Base-by-base conservation (phyloP, 2,329 filamentous ascomycete species). In the Colletotrichum sp. region DNA sequence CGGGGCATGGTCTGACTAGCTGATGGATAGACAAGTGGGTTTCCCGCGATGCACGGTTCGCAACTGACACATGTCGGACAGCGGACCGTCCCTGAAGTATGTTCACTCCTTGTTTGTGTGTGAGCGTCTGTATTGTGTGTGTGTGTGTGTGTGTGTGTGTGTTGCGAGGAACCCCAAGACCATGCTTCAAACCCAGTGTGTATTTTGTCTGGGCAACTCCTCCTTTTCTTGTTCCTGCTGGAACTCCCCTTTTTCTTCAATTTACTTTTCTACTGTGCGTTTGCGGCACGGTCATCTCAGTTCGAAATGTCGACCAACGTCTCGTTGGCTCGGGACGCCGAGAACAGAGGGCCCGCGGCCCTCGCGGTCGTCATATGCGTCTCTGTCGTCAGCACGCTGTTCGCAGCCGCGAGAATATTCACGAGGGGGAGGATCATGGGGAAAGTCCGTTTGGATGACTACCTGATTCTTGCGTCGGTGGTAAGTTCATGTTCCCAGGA, bases 371-470 rank as follows among this genome's bases (percentile, higher is more conserved):
- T 83, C 28, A 83, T 81, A 79, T 59, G 78, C 8, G 77, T 84
- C 39, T 82, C 82, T 2, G 76, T 76, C 3, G n/a, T 84, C 26
- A 81, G 81, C 8, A 78, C 79, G 2, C 2, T 83, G 8, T 78
- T 84, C 13, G 81, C 84, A 5, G 52, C 76, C 2, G 81, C 80
- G 1, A 79, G 84, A 13, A 76, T 85, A 15, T 84, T 79, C 36
- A 82, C 83, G 44, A 80, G 84, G 13, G 73, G 71, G 1, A 68
- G 65, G 10, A 77, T 85, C 28, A 72, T 85, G 57, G 79, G 80
- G 8, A 83, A 82, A 34, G 75, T 85, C 10, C 81, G 83, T 0
- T 60, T 80, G 6, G 85, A 87, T 66, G 85, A 87, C 75, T 85
- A 81, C 64, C 72, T 86, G 24, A 85, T 86, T 75, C 68, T 81